A percentile compares a stretch with the other conserved stretches of the same genome.
Evolutionary conservation across 208 protist species (phyloP).

Genomic region (Vickermania spadyakhi): DNA sequence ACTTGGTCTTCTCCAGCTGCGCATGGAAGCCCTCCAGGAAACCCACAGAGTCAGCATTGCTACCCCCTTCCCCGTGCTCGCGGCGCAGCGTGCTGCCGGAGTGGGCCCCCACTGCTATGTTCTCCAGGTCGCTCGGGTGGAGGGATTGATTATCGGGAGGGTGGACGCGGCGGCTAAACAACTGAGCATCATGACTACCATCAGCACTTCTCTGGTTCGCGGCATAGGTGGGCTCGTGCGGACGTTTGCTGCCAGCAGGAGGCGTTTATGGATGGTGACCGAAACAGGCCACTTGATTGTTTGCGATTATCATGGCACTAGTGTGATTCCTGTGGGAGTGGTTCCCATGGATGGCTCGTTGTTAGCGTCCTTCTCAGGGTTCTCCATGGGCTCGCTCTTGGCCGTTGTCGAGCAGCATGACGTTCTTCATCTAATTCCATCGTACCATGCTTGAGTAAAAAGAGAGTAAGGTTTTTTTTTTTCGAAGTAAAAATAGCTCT

Average conservation of each 20-base stretch:
- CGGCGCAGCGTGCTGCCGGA: constrained; percentile 29
- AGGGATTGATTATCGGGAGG: constrained; percentile 56
- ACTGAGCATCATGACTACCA: constrained; percentile 44
- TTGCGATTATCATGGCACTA: constrained; percentile 45
- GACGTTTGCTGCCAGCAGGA: constrained; percentile 35
- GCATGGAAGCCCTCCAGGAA: background rate
- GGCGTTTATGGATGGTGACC: constrained; percentile 49
- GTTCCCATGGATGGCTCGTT: constrained; percentile 31
- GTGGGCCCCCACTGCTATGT: constrained; percentile 57
- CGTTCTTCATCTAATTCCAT: constrained; percentile 43
- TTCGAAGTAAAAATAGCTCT: too few species aligned
- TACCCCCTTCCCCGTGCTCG: constrained; percentile 43
- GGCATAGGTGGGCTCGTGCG: constrained; percentile 58
- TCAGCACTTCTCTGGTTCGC: constrained; percentile 55
- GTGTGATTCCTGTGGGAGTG: constrained; percentile 59
- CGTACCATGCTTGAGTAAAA: constrained; percentile 66
- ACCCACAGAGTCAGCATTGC: constrained; percentile 14
- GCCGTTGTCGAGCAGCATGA: constrained; percentile 54
- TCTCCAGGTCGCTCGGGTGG: constrained; percentile 28
- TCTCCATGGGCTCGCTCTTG: constrained; percentile 48
- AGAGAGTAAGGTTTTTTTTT: too few species aligned
- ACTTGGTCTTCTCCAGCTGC: constrained; percentile 32
- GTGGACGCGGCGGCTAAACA: constrained; percentile 51
- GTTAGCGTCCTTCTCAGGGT: constrained; percentile 40
- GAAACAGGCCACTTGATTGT: constrained; percentile 74